These are phyloP conservation scores for Cordyceps javanica DNA, from an alignment of 2,329 filamentous ascomycete genomes.

Conservation along the genomic window DNA sequence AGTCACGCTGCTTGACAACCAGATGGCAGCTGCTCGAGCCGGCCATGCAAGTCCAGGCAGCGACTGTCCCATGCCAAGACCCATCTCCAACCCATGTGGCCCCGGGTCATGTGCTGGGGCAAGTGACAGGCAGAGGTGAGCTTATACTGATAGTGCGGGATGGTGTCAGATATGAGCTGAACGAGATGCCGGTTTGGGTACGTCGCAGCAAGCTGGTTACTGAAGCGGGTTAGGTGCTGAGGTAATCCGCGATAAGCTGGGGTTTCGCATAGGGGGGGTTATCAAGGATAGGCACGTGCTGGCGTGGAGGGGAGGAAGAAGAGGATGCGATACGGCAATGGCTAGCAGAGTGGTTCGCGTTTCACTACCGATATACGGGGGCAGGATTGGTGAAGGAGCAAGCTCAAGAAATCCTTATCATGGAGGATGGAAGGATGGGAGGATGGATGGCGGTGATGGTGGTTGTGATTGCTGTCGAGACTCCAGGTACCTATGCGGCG, in stretches of 20 bases:
- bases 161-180: slow-evolving; percentile 2
- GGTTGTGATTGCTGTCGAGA: neutral
- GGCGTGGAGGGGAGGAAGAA: neutral
- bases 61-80: too few species aligned
- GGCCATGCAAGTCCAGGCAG: too few species aligned
- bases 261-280: neutral
- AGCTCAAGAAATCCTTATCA: neutral
- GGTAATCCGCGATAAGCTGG: neutral
- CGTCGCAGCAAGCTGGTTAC: neutral
- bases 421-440: too few species aligned
- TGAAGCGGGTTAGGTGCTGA: neutral
- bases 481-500: neutral
- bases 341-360: neutral
- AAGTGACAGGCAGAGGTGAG: neutral
- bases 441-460: neutral
- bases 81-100: too few species aligned
- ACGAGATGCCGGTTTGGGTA: neutral
- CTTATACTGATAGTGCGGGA: neutral
- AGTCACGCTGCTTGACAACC: too few species aligned
- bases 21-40: too few species aligned
- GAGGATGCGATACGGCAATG: neutral
- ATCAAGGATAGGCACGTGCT: too few species aligned
- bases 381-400: neutral
- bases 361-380: neutral
- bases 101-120: neutral